A percentile compares a stretch with the other conserved stretches of the same genome.
These are phyloP conservation scores for Daldinia concentrica DNA, from an alignment of 495 filamentous ascomycete species.

Conservation along the genomic window DNA sequence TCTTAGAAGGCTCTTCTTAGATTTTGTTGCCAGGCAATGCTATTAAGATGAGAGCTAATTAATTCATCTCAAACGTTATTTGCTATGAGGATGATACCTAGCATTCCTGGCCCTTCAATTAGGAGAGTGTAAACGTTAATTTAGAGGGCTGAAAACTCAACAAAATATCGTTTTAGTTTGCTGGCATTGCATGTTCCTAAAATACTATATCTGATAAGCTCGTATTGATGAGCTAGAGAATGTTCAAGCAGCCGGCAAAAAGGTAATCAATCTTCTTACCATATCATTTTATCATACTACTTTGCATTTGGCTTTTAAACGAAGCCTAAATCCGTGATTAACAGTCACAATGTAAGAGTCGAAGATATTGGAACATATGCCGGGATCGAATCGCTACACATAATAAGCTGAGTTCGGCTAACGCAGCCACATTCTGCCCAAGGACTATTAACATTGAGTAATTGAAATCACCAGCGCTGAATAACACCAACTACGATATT, in stretches of 20 bases:
- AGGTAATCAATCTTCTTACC: too few species aligned
- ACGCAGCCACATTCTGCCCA: neutral
- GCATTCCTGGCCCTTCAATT: neutral
- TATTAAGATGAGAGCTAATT: too few species aligned
- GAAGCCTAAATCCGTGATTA: neutral
- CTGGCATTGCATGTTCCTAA: too few species aligned
- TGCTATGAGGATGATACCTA: neutral
- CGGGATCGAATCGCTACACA: neutral
- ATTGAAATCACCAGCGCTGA: neutral
- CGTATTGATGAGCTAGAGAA: too few species aligned
- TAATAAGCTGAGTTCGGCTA: neutral
- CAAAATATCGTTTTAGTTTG: too few species aligned
- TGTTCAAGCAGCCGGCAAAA: too few species aligned
- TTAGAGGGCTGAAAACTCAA: neutral
- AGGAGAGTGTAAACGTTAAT: neutral
- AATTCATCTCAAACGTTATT: too few species aligned
- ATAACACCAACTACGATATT: conserved; percentile 6
- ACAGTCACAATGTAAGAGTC: conserved; percentile 10
- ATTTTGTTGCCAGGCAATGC: too few species aligned
- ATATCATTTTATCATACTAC: too few species aligned
- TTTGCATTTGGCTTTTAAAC: neutral
- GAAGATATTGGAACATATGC: neutral
- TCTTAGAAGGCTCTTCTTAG: too few species aligned
- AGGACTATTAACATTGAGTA: neutral
- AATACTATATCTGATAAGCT: too few species aligned